Evolutionary conservation across 2,329 filamentous ascomycete genomes (phyloP), one percentile per base, ranked within the genome.

Genomic region (Leptodontidium sp.): DNA sequence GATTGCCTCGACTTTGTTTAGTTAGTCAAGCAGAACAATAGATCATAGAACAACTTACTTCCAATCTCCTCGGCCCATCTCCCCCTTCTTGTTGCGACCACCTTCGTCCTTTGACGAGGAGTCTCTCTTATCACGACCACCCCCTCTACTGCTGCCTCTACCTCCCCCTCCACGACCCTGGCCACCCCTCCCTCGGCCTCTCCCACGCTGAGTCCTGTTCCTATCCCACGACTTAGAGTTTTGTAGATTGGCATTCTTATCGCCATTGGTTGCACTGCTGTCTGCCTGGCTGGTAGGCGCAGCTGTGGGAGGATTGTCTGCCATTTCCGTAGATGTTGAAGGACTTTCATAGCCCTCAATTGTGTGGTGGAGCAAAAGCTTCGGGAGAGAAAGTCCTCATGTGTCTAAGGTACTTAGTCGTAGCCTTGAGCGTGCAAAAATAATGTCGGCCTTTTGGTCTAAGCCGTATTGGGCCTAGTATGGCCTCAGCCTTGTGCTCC

Each of bases 11-110:
- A 77, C 85, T 86, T 81, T 75, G 72, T 73, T 83, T 81, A 80
- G 81, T 87, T 85, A 85, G 85, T 82, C 66, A 73, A 66, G 75
- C 68, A 72, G 62, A 67, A 57, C 62, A 40, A 29, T 50, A 57
- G 43, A 53, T n/a, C 68, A 47, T 5, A 24, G 53, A 61, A 15
- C 17, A 63, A 81, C 86, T 78, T 83, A 91, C 90, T 85, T 85
- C 81, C 87, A 90, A 78, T 90, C 88, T 70, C 82, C 83, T 80
- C 90, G 83, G 75, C 90, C 90, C 87, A 90, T 82, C 86, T 91
- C 87, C 79, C 84, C 84, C 78, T 87, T 90, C 86, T 88, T 89
- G 85, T 83, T 82, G 78, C 80, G 78, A 74, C 78, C 77, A 78
- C 78, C 77, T 75, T 76, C 64, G 47, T 71, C 62, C 38, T 65